Evolutionary conservation across 1,139 yeast species (phyloP).

Genomic region (Lodderomyces orthopsilosis): DNA sequence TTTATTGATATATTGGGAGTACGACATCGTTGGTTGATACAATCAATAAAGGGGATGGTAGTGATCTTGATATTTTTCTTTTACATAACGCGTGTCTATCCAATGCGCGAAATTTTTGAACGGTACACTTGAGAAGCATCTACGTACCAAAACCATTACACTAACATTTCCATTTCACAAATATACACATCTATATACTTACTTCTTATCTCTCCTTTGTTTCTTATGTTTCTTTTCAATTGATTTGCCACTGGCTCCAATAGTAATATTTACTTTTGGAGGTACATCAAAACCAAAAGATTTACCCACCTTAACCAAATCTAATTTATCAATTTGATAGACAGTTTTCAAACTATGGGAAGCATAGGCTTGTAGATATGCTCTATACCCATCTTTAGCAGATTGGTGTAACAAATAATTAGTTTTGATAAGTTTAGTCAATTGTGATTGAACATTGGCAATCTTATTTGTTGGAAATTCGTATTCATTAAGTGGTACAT

Average conservation of each 20-base stretch:
- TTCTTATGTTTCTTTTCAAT: constrained; percentile 50
- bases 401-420: constrained; percentile 93
- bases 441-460: constrained; percentile 92
- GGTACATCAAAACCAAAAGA: constrained; percentile 94
- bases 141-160: too few relatives aligned
- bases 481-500: constrained; percentile 94
- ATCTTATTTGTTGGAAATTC: constrained; percentile 93
- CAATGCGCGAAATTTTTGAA: background rate
- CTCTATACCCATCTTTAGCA: constrained; percentile 96
- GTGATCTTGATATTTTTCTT: constrained; percentile 4
- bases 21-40: background rate
- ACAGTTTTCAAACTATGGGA: constrained; percentile 95
- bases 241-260: constrained; percentile 86
- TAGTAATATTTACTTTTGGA: constrained; percentile 93
- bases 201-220: constrained; percentile 34
- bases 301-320: constrained; percentile 90
- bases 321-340: constrained; percentile 92
- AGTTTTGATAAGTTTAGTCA: constrained; percentile 85
- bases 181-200: constrained; percentile 4
- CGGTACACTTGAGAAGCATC: too few relatives aligned
- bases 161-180: too few relatives aligned
- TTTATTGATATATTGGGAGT: background rate
- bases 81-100: constrained; percentile 5
- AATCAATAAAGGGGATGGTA: too few relatives aligned
- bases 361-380: constrained; percentile 95